Conservation (phyloP, 441 rosid species). For the Erodium moschatum region DNA sequence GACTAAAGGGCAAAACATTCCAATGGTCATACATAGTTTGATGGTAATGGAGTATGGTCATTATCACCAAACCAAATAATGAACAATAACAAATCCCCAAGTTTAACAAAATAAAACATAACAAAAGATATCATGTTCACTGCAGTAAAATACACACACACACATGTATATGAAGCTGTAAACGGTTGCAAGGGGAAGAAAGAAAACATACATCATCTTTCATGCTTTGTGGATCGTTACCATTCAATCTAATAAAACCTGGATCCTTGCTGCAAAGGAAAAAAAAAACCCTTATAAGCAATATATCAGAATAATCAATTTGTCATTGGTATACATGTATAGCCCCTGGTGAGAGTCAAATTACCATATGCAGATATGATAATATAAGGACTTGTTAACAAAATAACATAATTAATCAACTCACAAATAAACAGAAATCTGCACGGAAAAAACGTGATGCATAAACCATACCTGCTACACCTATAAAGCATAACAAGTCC, state of each 20-base stretch:
- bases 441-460: neutral
- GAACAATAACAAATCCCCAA: too few relatives aligned
- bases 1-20: too few relatives aligned
- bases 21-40: too few relatives aligned
- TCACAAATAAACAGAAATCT: neutral
- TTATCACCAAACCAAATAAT: too few relatives aligned
- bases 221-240: constrained; percentile 62
- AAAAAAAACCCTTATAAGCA: constrained; percentile 8
- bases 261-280: constrained; percentile 74
- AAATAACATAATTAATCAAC: neutral
- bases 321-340: neutral
- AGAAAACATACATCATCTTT: constrained; percentile 76
- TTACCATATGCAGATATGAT: neutral
- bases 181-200: constrained; percentile 16
- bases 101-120: too few relatives aligned
- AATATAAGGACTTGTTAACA: neutral
- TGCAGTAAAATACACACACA: neutral
- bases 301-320: neutral
- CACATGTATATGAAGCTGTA: neutral
- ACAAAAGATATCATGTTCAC: neutral
- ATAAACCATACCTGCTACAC: constrained; percentile 67
- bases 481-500: constrained; percentile 75
- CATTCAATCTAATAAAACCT: constrained; percentile 74
- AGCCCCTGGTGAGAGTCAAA: neutral
- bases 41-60: too few relatives aligned